Evolutionary conservation across 192 early-diverging fungal genomes (phyloP), one percentile per base, ranked within the genome.

Genomic region (Backusella tarrabulga): DNA sequence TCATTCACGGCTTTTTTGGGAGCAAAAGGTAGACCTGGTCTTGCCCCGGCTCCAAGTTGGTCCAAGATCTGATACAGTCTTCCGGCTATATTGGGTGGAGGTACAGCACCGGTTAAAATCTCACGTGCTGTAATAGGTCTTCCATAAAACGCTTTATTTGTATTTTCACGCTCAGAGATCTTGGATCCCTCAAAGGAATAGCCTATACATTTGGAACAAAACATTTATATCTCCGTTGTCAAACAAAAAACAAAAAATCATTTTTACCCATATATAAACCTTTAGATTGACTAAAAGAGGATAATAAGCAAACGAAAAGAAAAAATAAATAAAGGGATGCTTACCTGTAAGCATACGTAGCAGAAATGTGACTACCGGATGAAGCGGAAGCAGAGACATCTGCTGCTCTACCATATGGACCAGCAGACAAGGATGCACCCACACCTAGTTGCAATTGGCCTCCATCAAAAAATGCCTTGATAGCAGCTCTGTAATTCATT

Each of bases 241-340:
- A 50, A 50, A 50, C 29, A 41, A n/a, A 46, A 46, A 15, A 46
- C 17, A 19, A 46, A n/a, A 50, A 19, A 17, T 4, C 5, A 21
- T 46, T 12, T 40, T 26, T 74, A 74, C 52, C 46, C n/a, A 34
- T 12, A 72, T 42, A 78, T 29, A 78, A 23, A 17, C 71, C 76
- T 74, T 72, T 80, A 6, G 74, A 80, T 17, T 34, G 9, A 74
- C 79, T 76, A 35, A 36, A 73, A 35, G 29, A 26, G 54, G 3
- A 21, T 12, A 19, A 54, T 69, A 83, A 75, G 82, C 76, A 74
- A 85, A 67, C 19, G 86, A 84, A 26, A 77, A 56, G 67, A 21
- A 92, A 93, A 88, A 93, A 96, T 15, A 92, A 93, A 88, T 94
- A 96, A 75, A 96, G 88, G 9, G 94, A 93, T 79, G 8, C 1